Percentiles rank a stretch among this genome's conserved stretches.
Evolutionary conservation across 148 eudicot genomes (phyloP).

Genomic region (Nepenthes mirabilis): DNA sequence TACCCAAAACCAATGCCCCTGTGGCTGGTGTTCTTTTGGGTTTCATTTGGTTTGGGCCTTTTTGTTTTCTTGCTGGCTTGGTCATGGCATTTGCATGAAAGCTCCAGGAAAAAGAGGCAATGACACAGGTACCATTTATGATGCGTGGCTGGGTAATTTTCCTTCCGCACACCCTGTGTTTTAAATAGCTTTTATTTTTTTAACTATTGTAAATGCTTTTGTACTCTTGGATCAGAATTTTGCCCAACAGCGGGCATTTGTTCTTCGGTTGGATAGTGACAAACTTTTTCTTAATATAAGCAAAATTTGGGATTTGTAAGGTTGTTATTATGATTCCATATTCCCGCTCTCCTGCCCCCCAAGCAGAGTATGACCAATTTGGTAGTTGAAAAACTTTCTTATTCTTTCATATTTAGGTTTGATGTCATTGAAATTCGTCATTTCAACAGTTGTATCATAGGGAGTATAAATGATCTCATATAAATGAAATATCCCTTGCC

Average conservation of each 20-base stretch:
- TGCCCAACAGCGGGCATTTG: not conserved
- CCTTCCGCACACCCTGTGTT: not conserved
- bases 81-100: conserved; percentile 59
- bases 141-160: not conserved
- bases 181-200: no score
- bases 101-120: conserved; percentile 42
- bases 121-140: conserved; percentile 10
- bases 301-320: not conserved
- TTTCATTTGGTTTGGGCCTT: conserved; percentile 26
- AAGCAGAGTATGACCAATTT: not conserved
- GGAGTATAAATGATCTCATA: not conserved
- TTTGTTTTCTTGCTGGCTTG: conserved; percentile 47
- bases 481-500: no score
- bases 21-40: conserved; percentile 80
- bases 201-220: not conserved
- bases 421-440: not conserved
- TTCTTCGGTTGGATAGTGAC: not conserved
- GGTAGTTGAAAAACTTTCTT: not conserved
- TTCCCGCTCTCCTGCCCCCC: not conserved
- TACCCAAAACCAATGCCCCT: conserved; percentile 74
- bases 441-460: not conserved
- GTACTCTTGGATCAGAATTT: not conserved
- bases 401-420: not conserved
- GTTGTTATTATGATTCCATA: not conserved
- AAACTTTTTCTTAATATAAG: not conserved